Evolutionary conservation across 2,329 filamentous ascomycete genomes (phyloP), one percentile per base, ranked within the genome.

Genomic region (Penicillium thymicola): DNA sequence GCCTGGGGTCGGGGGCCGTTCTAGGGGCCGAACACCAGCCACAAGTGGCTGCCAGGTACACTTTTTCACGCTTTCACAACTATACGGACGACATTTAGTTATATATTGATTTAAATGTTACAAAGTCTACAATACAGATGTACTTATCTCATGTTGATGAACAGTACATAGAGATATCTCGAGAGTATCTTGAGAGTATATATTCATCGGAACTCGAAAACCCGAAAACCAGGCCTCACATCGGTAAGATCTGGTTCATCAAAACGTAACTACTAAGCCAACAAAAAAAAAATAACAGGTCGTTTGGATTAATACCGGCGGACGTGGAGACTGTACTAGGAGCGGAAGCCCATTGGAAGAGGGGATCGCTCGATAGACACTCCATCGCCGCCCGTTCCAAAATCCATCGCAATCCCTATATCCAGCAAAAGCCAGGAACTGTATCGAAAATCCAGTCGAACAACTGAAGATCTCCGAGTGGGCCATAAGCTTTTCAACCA

Each of bases 1-100:
- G 37, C 27, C 37, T 52, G 54, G 54, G 54, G 40, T 44, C 42
- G 41, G 54, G 54, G 54, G 36, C 54, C 48, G 54, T 42, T n/a
- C 38, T 54, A 54, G 50, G 54, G 50, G 47, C 38, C n/a, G 46
- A 16, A 34, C 54, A 46, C 50, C 43, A 57, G 54, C 54, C 54
- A 54, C 54, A 43, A n/a, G 43, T 57, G 54, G 54, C 50, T 54
- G 43, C 36, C 54, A 57, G 50, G 54, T 34, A 57, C 49, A 46
- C 25, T 43, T 43, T 43, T 43, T n/a, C 40, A n/a, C 21, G 4
- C 18, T 40, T 38, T 28, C 42, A 45, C 9, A n/a, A 16, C 8
- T 21, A 6, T 28, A 21, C 30, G 5, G 11, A 18, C 13, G 6
- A 18, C 16, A 25, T 41, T 5, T 5, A 21, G 21, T 21, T 21